phyloP scores from a whole-genome alignment of 2,329 filamentous ascomycete species.

The Sporothrix protearum region DNA sequence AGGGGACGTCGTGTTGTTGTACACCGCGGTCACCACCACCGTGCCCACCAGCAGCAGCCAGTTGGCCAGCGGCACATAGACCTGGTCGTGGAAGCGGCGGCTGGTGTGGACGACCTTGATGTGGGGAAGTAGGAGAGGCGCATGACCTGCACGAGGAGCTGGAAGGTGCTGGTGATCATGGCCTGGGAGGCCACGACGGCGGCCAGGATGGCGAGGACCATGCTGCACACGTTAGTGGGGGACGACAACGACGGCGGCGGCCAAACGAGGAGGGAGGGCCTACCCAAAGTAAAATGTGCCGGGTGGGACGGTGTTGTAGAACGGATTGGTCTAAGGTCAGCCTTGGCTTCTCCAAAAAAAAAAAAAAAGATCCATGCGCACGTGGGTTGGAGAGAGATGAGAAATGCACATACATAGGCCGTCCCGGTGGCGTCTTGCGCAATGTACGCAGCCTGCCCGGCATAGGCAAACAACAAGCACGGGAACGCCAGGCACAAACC shows the following conservation, averaged over 20 bases:
- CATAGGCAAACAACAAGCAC: constrained; percentile 62
- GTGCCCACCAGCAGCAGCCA: constrained; percentile 74
- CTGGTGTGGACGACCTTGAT: constrained; percentile 71
- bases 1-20: constrained; percentile 69
- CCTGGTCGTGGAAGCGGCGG: constrained; percentile 65
- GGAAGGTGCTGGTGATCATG: constrained; percentile 73
- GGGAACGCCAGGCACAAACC: constrained; percentile 69
- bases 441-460: constrained; percentile 72
- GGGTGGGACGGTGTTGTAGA: constrained; percentile 66
- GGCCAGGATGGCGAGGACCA: constrained; percentile 66
- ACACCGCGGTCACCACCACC: constrained; percentile 69
- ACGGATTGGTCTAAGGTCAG: constrained; percentile 55
- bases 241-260: background rate
- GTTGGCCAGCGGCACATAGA: constrained; percentile 73
- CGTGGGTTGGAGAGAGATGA: too few species aligned
- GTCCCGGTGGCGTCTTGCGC: constrained; percentile 50
- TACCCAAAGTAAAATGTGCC: constrained; percentile 60
- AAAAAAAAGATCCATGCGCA: too few species aligned
- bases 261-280: background rate
- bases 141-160: constrained; percentile 68
- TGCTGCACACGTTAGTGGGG: constrained; percentile 24
- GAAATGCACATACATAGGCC: constrained; percentile 45
- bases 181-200: constrained; percentile 75
- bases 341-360: too few species aligned
- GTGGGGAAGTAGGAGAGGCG: constrained; percentile 69